Evolutionary conservation across 2,329 filamentous ascomycete genomes (phyloP).

Genomic region (Septoria petroselini): DNA sequence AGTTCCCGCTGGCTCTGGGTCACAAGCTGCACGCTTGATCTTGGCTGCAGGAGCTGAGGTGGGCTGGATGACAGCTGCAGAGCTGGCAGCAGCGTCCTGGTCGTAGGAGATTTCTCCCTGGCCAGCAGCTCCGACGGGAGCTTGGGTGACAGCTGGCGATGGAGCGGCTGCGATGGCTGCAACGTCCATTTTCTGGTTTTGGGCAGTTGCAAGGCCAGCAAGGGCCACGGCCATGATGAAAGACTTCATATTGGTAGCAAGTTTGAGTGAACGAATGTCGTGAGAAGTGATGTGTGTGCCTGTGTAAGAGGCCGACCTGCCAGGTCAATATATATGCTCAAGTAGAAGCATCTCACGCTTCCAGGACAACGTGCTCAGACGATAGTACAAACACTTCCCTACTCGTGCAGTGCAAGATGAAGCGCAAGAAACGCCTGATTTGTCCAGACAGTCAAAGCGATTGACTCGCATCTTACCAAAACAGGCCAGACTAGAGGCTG

Average conservation of each 20-base stretch:
- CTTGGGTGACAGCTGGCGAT: constrained; percentile 19
- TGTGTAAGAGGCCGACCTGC: not conserved
- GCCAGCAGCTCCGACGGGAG: constrained; percentile 23
- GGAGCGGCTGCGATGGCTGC: constrained; percentile 26
- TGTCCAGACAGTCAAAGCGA: not conserved
- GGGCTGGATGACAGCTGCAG: constrained; percentile 21
- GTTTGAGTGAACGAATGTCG: not conserved
- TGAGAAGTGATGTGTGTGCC: constrained; percentile 1
- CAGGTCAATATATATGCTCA: constrained; percentile 4
- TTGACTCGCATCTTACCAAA: not conserved
- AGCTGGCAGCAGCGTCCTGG: constrained; percentile 21
- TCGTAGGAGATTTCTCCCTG: constrained; percentile 22
- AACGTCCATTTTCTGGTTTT: constrained; percentile 29
- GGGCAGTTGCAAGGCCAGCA: constrained; percentile 26
- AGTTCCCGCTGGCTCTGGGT: constrained; percentile 39
- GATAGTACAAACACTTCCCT: not conserved
- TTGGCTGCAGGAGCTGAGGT: constrained; percentile 21
- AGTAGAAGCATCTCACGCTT: not conserved
- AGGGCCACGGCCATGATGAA: constrained; percentile 26
- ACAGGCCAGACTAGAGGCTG: not conserved
- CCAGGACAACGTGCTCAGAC: not conserved
- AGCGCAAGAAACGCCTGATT: not conserved
- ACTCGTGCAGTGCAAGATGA: constrained; percentile 1
- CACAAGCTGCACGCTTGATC: constrained; percentile 36
- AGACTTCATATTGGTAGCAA: constrained; percentile 17